Base-by-base conservation (phyloP, 1,284 basidiomycete species). In the Cutaneotrichosporon spelunceum region DNA sequence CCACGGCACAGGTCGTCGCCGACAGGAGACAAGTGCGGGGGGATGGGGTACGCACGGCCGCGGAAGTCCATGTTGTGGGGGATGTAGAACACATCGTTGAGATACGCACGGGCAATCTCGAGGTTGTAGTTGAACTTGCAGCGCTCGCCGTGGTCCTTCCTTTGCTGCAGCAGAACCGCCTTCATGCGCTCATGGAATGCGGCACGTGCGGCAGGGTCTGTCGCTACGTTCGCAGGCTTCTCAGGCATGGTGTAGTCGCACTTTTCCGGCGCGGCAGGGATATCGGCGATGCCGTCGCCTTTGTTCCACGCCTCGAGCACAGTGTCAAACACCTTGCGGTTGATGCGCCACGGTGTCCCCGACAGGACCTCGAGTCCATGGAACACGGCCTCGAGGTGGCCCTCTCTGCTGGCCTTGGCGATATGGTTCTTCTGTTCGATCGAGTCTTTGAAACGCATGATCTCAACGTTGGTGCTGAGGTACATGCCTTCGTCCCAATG, bases 31-130 rank as follows among this genome's bases (percentile, higher is more conserved):
- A 99, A 82, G 81, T 98, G 92, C 1, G 95, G 93, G 0, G 96
- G 94, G 57, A 98, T 88, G 3, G 96, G 95, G 75, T 99, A 99
- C 0, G 95, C 93, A 57, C 95, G 88, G 5, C 96, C 96, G 66
- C 95, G 87, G 85, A 99, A 99, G 79, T 99, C 96, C 73, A 99
- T 83, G 79, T 97, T 98, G 80, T 99, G 96, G 0, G 95, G 95
- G 65, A 96, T 84, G 80, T 93, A 99, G 77, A 99, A 89, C 0
- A 83, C 86, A 72, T 98, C 74, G 68, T 75, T 72, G 44, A 77
- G 61, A 64, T 73, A 77, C 33, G 93, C 88, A 61, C 91, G 84
- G 2, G 95, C 95, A 71, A 99, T 96, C 79, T 98, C 95, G 62
- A 99, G 86, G 79, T 94, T 97, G 80, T 99, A 99, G 78, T 98